phyloP scores from a whole-genome alignment of 2,329 filamentous ascomycete species.

The Fusarium heterosporum region DNA sequence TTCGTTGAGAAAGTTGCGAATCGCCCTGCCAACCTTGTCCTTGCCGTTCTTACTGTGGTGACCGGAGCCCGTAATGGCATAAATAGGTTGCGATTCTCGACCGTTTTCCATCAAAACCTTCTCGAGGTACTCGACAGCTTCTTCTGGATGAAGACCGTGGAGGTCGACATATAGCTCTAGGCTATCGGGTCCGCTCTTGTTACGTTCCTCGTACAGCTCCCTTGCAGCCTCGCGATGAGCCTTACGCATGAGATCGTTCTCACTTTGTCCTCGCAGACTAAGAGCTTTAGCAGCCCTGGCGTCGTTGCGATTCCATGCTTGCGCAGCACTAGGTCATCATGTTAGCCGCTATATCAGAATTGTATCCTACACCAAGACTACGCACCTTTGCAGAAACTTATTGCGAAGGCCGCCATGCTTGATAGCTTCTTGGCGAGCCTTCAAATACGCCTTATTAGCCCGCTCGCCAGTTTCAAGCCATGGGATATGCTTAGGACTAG shows the following conservation, averaged over 20 bases:
- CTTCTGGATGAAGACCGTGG: conserved; percentile 97
- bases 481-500: conserved; percentile 89
- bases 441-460: conserved; percentile 94
- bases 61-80: conserved; percentile 95
- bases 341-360: conserved; percentile 6
- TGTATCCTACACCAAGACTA: conserved; percentile 1
- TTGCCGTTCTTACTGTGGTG: conserved; percentile 99
- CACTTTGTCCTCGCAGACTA: conserved; percentile 91
- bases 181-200: conserved; percentile 71
- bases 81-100: conserved; percentile 79
- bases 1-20: conserved; percentile 90
- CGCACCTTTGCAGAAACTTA: conserved; percentile 93
- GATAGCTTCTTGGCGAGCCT: conserved; percentile 94
- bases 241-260: conserved; percentile 97
- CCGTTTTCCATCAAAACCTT: conserved; percentile 86
- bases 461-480: conserved; percentile 95
- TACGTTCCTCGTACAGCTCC: conserved; percentile 93
- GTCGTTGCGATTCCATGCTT: conserved; percentile 99
- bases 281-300: conserved; percentile 95
- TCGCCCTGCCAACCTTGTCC: conserved; percentile 96
- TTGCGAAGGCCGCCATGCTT: conserved; percentile 96
- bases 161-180: conserved; percentile 93
- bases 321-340: conserved; percentile 75
- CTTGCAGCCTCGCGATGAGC: conserved; percentile 93
- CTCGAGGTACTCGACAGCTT: conserved; percentile 94